Evolutionary conservation across 1,284 basidiomycete genomes (phyloP).

Genomic region (Puccinia horiana): DNA sequence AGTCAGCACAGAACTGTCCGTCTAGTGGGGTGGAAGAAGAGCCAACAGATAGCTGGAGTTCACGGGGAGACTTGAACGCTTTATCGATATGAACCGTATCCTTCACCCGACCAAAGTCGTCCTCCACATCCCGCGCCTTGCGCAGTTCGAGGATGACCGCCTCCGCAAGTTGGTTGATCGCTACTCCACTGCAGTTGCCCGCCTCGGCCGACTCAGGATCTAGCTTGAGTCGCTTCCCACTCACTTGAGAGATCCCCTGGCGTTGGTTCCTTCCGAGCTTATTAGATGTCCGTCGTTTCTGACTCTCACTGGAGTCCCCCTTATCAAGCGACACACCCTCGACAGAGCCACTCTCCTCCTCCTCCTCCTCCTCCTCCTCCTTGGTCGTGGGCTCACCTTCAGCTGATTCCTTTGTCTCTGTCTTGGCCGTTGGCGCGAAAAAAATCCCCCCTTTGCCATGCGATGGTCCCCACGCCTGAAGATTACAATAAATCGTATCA

Average conservation of each 20-base stretch:
- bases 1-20: constrained; percentile 72
- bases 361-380: not conserved
- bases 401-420: not conserved
- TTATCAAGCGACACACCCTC: not conserved
- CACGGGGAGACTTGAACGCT: constrained; percentile 37
- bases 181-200: constrained; percentile 44
- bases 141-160: constrained; percentile 44
- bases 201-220: constrained; percentile 45
- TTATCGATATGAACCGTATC: constrained; percentile 41
- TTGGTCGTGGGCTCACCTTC: not conserved
- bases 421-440: not conserved
- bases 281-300: constrained; percentile 15
- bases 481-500: constrained; percentile 62
- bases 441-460: constrained; percentile 73
- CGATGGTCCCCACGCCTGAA: constrained; percentile 76
- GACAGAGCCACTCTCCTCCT: not conserved
- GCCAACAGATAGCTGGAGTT: not conserved
- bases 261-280: constrained; percentile 38
- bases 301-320: not conserved
- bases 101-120: constrained; percentile 39
- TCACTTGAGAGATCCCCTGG: constrained; percentile 35
- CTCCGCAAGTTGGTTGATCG: constrained; percentile 31
- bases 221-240: constrained; percentile 25
- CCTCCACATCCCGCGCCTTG: constrained; percentile 48
- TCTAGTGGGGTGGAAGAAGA: not conserved